phyloP scores from a whole-genome alignment of 768 basidiomycete genomes.

The Lactifluus volemus region DNA sequence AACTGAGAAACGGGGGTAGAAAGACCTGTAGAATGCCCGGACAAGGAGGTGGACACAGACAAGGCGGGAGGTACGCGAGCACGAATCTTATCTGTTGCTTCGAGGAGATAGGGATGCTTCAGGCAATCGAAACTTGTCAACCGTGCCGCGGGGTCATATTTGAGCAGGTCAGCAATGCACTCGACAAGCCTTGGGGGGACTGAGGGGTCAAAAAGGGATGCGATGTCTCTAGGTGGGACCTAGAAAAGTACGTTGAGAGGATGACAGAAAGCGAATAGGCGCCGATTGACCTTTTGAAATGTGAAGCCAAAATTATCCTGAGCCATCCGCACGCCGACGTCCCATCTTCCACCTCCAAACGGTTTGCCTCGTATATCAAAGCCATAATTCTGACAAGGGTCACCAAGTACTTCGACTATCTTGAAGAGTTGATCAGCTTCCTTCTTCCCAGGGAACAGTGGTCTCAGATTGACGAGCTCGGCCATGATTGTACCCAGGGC shows the following conservation, averaged over 20 bases:
- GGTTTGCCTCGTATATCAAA: conserved; percentile 56
- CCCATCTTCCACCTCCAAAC: conserved; percentile 86
- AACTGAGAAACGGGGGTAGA: conserved; percentile 16
- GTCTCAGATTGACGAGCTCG: conserved; percentile 89
- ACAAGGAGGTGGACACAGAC: conserved; percentile 28
- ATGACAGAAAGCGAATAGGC: conserved; percentile 2
- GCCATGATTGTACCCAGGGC: conserved; percentile 98
- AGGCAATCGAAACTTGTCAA: conserved; percentile 83
- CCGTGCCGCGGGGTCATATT: conserved; percentile 83
- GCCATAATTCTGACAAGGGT: conserved; percentile 81
- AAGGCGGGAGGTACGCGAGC: conserved; percentile 13
- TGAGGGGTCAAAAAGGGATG: conserved; percentile 65
- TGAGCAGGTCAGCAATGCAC: conserved; percentile 85
- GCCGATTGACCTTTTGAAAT: conserved; percentile 72
- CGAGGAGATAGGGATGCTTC: conserved; percentile 81
- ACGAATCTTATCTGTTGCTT: conserved; percentile 44
- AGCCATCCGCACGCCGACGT: conserved; percentile 78
- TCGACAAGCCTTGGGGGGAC: conserved; percentile 79
- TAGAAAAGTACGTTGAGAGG: conserved; percentile 25
- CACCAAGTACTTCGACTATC: conserved; percentile 90
- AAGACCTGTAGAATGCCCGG: conserved; percentile 25
- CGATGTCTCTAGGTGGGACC: conserved; percentile 58
- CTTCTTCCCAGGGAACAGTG: conserved; percentile 88
- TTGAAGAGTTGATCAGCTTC: conserved; percentile 88
- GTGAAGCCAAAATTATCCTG: conserved; percentile 66